Base-by-base conservation (phyloP, 208 protist genomes). In the Acanthamoeba healyi region DNA sequence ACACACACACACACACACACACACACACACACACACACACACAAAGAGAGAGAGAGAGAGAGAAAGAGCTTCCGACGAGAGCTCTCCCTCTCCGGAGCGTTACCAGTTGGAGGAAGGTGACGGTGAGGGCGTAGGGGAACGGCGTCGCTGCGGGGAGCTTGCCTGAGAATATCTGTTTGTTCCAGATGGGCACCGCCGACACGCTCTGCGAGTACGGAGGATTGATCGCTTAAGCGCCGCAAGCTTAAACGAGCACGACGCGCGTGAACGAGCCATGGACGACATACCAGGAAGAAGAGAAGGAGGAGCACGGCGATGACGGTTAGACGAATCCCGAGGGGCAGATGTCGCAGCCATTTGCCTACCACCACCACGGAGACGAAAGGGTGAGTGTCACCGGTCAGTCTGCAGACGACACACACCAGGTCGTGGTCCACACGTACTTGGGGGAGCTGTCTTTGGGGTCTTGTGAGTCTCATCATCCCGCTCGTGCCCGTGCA, bases 71-170 rank as follows among this genome's bases (percentile, higher is more conserved):
- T n/a, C n/a, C n/a, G n/a, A n/a, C n/a, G n/a, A n/a, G n/a, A n/a
- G n/a, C n/a, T n/a, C n/a, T n/a, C n/a, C n/a, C n/a, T n/a, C n/a
- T n/a, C n/a, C n/a, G n/a, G n/a, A n/a, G n/a, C n/a, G n/a, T 15
- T 42, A 61, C 77, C 38, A 86, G 26, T 24, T 86, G 77, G n/a
- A 86, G n/a, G 77, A 86, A 58, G 40, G 77, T 86, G 77, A 86
- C 44, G 15, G 77, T 86, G 44, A 86, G 46, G 2, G 77, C 77
- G 77, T 61, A 86, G 32, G 77, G 77, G 46, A 86, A 86, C 14
- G 77, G 77, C 15, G 29, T 86, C 4, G n/a, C 46, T 22, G 14
- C 77, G 12, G 77, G 77, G 0, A 86, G 46, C 2, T 22, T 22
- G 14, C 77, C 77, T 2, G 77, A 56, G 29, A 86, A 86, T 22